Evolutionary conservation across 2,329 filamentous ascomycete genomes (phyloP).

Genomic region (Geoglossum cookeanum): DNA sequence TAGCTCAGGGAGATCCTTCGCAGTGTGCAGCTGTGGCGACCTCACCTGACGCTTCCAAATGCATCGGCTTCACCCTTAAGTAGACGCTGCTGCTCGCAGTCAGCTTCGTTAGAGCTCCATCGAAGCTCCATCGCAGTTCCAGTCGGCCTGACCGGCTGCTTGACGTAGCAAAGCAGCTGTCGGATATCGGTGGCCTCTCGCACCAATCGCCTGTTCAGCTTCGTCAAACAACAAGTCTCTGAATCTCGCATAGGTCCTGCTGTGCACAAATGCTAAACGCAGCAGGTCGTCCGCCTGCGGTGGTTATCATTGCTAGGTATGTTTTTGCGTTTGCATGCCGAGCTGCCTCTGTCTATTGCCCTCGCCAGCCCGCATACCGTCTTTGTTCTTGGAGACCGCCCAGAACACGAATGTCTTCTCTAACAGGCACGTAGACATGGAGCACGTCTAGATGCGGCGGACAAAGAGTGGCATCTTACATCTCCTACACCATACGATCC

Average conservation of each 20-base stretch:
- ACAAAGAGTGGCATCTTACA: constrained; percentile 86
- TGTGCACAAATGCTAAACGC: not conserved
- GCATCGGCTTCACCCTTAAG: not conserved
- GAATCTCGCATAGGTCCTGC: not conserved
- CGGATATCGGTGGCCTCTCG: not conserved
- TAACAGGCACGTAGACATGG: constrained; percentile 45
- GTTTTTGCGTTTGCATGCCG: constrained; percentile 11
- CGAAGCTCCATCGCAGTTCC: not conserved
- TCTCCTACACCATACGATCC: constrained; percentile 92
- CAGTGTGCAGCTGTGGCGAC: not conserved
- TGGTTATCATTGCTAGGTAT: constrained; percentile 31
- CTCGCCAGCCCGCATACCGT: not conserved
- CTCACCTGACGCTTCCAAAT: not conserved
- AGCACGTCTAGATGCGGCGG: constrained; percentile 79
- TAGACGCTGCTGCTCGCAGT: not conserved
- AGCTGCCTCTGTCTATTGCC: constrained; percentile 4
- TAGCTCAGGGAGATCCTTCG: too few species aligned
- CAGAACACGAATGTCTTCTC: not conserved
- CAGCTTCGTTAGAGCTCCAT: not conserved
- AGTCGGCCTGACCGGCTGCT: not conserved
- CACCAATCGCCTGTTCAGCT: not conserved
- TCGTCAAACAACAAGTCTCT: not conserved
- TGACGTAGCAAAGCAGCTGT: not conserved
- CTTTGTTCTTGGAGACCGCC: constrained; percentile 7
- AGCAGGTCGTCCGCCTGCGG: constrained; percentile 27